Conservation (phyloP, 441 rosid species). For the Adansonia madagascariensis region DNA sequence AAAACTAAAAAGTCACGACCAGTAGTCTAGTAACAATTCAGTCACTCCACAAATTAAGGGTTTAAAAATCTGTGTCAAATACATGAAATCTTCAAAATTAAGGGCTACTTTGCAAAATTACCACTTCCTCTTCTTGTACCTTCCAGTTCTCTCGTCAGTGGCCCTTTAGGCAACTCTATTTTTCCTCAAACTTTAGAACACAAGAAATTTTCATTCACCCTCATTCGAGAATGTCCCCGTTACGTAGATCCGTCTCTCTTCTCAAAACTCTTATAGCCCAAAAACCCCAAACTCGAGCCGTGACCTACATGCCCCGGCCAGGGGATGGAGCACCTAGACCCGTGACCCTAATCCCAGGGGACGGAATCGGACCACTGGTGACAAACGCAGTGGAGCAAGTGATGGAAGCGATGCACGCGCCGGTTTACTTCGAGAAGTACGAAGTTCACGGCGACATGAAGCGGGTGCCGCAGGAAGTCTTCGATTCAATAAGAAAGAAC, state of each 20-base stretch:
- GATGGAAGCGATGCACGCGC: slow-evolving; percentile 97
- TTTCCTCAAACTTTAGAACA: background rate
- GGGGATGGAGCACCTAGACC: slow-evolving; percentile 85
- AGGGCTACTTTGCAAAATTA: background rate
- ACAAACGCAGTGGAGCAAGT: slow-evolving; percentile 90
- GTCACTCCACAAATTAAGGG: background rate
- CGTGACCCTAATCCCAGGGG: slow-evolving; percentile 87
- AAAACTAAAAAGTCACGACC: no score
- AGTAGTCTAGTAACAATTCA: background rate
- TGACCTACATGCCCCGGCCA: slow-evolving; percentile 98
- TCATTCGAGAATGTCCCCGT: slow-evolving; percentile 34
- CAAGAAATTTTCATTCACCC: background rate
- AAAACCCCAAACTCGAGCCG: slow-evolving; percentile 52
- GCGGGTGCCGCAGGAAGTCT: slow-evolving; percentile 67
- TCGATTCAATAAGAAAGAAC: slow-evolving; percentile 87
- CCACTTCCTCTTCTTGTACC: background rate
- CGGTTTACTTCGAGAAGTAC: slow-evolving; percentile 80
- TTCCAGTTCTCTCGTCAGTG: background rate
- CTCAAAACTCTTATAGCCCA: slow-evolving; percentile 32
- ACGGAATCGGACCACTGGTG: slow-evolving; percentile 86
- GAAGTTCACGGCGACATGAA: slow-evolving; percentile 93
- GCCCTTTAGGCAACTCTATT: background rate
- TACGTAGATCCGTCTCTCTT: slow-evolving; percentile 39
- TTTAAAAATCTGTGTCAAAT: background rate
- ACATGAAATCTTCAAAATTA: background rate